A percentile compares a stretch with the other conserved stretches of the same genome.
phyloP scores from a whole-genome alignment of 371 early-diverging fungal genomes.

The Mucor circinelloides region DNA sequence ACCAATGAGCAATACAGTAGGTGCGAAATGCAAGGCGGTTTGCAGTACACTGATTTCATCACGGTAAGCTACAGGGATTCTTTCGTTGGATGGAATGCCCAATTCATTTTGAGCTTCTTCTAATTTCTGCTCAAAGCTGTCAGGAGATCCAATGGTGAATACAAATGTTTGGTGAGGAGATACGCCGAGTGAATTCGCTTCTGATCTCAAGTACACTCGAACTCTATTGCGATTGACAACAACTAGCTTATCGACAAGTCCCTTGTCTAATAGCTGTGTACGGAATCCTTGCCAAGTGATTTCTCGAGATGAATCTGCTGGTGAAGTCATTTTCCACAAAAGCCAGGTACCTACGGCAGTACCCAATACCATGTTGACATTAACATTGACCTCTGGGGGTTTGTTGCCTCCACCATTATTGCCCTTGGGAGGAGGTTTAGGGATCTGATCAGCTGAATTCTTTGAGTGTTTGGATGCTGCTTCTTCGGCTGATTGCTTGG shows the following conservation, averaged over 20 bases:
- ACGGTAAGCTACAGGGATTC: slow-evolving; percentile 88
- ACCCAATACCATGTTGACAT: slow-evolving; percentile 54
- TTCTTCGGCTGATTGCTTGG: slow-evolving; percentile 26
- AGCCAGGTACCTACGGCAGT: slow-evolving; percentile 51
- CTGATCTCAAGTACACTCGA: slow-evolving; percentile 76
- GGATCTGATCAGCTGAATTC: slow-evolving; percentile 29
- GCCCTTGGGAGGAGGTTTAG: slow-evolving; percentile 31
- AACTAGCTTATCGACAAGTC: slow-evolving; percentile 84
- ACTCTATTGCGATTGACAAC: slow-evolving; percentile 88
- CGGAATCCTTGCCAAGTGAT: slow-evolving; percentile 96
- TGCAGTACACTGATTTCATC: slow-evolving; percentile 74
- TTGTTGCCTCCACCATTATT: slow-evolving; percentile 9
- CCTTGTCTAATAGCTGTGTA: slow-evolving; percentile 85
- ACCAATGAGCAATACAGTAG: slow-evolving; percentile 89
- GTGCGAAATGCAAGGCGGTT: slow-evolving; percentile 85
- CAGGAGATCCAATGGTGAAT: slow-evolving; percentile 93
- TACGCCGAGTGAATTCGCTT: slow-evolving; percentile 54
- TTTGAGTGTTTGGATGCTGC: slow-evolving; percentile 27
- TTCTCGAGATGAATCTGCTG: slow-evolving; percentile 57
- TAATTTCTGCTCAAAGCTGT: slow-evolving; percentile 91
- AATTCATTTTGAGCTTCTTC: slow-evolving; percentile 89
- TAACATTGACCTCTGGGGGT: slow-evolving; percentile 27
- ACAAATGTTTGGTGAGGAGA: slow-evolving; percentile 47
- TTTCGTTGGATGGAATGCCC: slow-evolving; percentile 85
- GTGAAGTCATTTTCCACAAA: slow-evolving; percentile 50